Percentiles rank a stretch among this genome's conserved stretches.
Evolutionary conservation across 2,329 filamentous ascomycete genomes (phyloP).

Genomic region (Xylariaceae sp.): DNA sequence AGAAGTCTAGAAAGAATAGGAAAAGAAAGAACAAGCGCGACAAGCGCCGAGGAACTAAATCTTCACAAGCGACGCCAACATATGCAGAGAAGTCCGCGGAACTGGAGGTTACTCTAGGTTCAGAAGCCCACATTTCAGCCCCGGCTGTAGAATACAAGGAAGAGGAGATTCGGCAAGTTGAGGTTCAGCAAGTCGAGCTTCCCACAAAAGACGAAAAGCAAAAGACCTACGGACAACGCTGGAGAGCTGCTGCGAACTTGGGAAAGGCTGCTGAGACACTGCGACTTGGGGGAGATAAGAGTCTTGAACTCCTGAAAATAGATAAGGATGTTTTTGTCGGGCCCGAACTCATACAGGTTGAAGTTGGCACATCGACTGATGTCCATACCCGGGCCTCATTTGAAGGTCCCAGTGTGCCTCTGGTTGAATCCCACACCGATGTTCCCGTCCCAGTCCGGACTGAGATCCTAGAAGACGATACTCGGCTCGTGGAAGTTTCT

Average conservation of each 20-base stretch:
- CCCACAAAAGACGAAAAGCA: no score
- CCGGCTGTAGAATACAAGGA: neutral
- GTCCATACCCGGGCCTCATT: no score
- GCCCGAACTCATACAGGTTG: neutral
- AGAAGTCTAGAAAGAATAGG: constrained; percentile 37
- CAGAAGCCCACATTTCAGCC: neutral
- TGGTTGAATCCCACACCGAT: no score
- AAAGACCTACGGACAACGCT: neutral
- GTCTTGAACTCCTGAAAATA: neutral
- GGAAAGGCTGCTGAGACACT: neutral
- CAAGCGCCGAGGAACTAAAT: constrained; percentile 21
- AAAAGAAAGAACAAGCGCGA: constrained; percentile 34
- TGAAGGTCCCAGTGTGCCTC: no score
- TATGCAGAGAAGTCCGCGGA: neutral
- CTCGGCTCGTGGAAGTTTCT: no score
- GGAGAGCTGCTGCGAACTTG: neutral
- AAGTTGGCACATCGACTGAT: no score
- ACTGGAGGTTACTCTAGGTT: neutral
- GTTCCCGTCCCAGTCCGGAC: no score
- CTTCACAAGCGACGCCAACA: neutral
- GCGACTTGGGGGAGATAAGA: neutral
- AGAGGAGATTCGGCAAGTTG: neutral
- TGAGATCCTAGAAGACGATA: no score
- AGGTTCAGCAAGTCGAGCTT: no score
- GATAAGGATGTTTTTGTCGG: no score